These are phyloP conservation scores for Dysphania ambrosioides DNA, from an alignment of 148 eudicot genomes.

Conservation along the genomic window DNA sequence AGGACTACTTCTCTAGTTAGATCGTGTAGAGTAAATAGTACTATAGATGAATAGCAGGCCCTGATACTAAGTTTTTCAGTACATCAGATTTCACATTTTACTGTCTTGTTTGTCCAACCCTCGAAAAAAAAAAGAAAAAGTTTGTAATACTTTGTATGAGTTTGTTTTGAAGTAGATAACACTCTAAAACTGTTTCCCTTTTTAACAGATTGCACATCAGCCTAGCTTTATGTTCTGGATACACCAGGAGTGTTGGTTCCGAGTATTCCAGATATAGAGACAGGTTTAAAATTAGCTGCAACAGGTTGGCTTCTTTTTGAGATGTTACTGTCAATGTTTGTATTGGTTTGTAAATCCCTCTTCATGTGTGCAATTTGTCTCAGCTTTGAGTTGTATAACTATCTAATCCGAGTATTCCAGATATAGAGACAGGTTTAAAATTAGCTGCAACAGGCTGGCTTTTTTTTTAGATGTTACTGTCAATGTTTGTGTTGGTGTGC, in stretches of 20 bases:
- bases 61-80: too few relatives aligned
- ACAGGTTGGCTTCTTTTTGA: constrained; percentile 48
- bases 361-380: not conserved
- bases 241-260: constrained; percentile 97
- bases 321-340: not conserved
- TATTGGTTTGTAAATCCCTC: not conserved
- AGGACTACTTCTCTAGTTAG: not conserved
- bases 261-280: constrained; percentile 82
- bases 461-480: constrained; percentile 1
- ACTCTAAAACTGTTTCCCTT: constrained; percentile 13
- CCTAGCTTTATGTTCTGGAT: constrained; percentile 96
- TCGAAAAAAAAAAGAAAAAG: too few relatives aligned
- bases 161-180: not conserved
- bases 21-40: not conserved
- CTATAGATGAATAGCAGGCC: not conserved
- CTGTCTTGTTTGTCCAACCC: too few relatives aligned
- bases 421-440: constrained; percentile 90
- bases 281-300: constrained; percentile 85
- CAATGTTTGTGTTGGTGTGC: not conserved
- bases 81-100: too few relatives aligned
- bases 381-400: not conserved
- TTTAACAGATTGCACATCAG: constrained; percentile 75
- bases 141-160: too few relatives aligned
- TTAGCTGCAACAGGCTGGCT: constrained; percentile 74
- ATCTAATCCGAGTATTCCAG: constrained; percentile 43